phyloP scores from a whole-genome alignment of 495 filamentous ascomycete genomes.

The Massariosphaeria phaeospora region DNA sequence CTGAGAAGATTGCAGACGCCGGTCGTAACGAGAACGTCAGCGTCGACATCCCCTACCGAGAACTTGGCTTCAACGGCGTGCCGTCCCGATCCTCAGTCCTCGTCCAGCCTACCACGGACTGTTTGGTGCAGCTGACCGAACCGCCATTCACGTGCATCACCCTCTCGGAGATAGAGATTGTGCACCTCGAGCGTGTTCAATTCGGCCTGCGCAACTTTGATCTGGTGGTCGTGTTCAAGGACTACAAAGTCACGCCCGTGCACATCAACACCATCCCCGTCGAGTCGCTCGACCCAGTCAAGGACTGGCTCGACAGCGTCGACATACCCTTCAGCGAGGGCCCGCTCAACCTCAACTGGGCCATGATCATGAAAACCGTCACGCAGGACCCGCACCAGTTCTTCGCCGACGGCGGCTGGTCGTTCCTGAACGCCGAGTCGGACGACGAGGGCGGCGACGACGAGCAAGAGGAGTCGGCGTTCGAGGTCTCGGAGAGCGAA shows the following conservation, averaged over 20 bases:
- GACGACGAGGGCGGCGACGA: slow-evolving; percentile 77
- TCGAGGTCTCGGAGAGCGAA: slow-evolving; percentile 82
- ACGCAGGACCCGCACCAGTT: slow-evolving; percentile 88
- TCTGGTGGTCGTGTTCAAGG: slow-evolving; percentile 94
- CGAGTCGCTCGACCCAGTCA: slow-evolving; percentile 87
- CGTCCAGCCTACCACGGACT: slow-evolving; percentile 94
- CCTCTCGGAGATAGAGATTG: slow-evolving; percentile 90
- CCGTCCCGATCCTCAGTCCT: slow-evolving; percentile 91
- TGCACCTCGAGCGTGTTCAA: slow-evolving; percentile 92
- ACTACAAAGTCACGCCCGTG: slow-evolving; percentile 77
- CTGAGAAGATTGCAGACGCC: slow-evolving; percentile 94
- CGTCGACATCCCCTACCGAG: slow-evolving; percentile 93
- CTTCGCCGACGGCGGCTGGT: slow-evolving; percentile 94
- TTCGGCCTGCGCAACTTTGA: slow-evolving; percentile 99
- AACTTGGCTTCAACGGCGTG: slow-evolving; percentile 94
- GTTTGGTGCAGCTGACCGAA: slow-evolving; percentile 95
- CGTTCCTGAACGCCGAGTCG: slow-evolving; percentile 79
- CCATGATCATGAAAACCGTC: slow-evolving; percentile 99
- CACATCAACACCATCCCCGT: slow-evolving; percentile 99
- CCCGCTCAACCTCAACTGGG: slow-evolving; percentile 96
- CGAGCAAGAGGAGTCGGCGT: slow-evolving; percentile 84
- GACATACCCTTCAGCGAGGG: slow-evolving; percentile 94
- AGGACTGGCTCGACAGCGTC: slow-evolving; percentile 94
- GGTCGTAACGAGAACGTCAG: slow-evolving; percentile 72
- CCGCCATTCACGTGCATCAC: slow-evolving; percentile 94